These are phyloP conservation scores for Coprinopsis sp. DNA, from an alignment of 768 basidiomycete genomes.

Conservation along the genomic window DNA sequence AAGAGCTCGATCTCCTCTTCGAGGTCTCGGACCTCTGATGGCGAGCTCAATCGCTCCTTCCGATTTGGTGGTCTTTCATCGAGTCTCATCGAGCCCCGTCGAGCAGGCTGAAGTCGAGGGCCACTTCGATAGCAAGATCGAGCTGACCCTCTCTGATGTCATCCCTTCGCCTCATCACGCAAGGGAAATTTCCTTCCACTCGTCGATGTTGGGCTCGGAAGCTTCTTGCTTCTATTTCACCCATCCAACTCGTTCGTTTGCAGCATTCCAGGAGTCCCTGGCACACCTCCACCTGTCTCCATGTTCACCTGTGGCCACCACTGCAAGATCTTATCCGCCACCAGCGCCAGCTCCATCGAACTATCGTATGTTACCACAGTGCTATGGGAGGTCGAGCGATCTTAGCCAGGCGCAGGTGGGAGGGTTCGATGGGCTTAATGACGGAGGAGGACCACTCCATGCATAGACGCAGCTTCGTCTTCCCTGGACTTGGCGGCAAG, in stretches of 20 bases:
- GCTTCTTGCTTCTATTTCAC: slow-evolving; percentile 76
- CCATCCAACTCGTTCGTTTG: slow-evolving; percentile 42
- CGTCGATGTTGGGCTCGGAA: slow-evolving; percentile 53
- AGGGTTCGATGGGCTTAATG: slow-evolving; percentile 60
- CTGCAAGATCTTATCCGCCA: slow-evolving; percentile 32
- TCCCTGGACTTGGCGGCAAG: slow-evolving; percentile 81
- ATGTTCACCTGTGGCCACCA: slow-evolving; percentile 59
- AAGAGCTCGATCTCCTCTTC: slow-evolving; percentile 16
- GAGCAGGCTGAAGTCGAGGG: slow-evolving; percentile 4
- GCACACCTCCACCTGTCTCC: slow-evolving; percentile 54
- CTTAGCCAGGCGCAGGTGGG: slow-evolving; percentile 55
- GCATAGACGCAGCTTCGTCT: slow-evolving; percentile 38
- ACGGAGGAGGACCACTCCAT: slow-evolving; percentile 25
- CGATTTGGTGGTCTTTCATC: slow-evolving; percentile 56
- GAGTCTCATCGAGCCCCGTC: slow-evolving; percentile 21
- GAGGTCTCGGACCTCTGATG: slow-evolving; percentile 51
- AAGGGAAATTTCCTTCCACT: slow-evolving; percentile 41
- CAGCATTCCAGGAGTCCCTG: slow-evolving; percentile 28
- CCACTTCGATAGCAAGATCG: slow-evolving; percentile 14
- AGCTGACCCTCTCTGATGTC: slow-evolving; percentile 67
- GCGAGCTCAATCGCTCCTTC: slow-evolving; percentile 67
- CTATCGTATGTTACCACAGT: slow-evolving; percentile 52
- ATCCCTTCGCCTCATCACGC: slow-evolving; percentile 60
- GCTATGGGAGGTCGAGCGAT: slow-evolving; percentile 50
- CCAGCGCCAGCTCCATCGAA: slow-evolving; percentile 55